Conservation (phyloP, 2,329 filamentous ascomycete genomes). For the Stenocarpella maydis region DNA sequence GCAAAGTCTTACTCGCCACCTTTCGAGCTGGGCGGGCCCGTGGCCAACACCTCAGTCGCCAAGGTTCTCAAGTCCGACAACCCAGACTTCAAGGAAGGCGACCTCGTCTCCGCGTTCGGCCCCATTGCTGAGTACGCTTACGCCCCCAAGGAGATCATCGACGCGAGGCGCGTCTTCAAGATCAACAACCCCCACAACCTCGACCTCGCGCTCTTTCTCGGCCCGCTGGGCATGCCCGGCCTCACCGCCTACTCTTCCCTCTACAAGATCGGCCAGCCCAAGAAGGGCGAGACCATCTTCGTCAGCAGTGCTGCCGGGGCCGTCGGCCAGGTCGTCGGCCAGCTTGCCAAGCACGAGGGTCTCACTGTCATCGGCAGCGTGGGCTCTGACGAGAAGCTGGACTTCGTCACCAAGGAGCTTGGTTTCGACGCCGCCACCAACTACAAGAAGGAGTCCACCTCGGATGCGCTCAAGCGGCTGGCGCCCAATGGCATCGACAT, state of each 20-base stretch:
- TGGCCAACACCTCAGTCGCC: constrained; percentile 70
- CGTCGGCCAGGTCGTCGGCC: constrained; percentile 84
- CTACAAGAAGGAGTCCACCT: constrained; percentile 83
- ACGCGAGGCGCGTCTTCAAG: constrained; percentile 55
- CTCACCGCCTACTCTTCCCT: constrained; percentile 64
- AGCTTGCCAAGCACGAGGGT: constrained; percentile 83
- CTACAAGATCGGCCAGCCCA: constrained; percentile 75
- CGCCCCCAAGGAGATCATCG: constrained; percentile 52
- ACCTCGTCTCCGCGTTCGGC: constrained; percentile 67
- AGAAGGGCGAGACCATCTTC: constrained; percentile 83
- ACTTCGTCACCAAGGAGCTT: constrained; percentile 64
- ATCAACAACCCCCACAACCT: constrained; percentile 76
- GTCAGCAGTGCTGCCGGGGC: constrained; percentile 82
- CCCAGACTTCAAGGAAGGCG: constrained; percentile 69
- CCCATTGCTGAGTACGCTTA: constrained; percentile 74
- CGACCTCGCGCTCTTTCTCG: constrained; percentile 73
- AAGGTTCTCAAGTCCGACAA: constrained; percentile 75
- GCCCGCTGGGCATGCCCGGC: constrained; percentile 64
- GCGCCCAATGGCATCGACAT: constrained; percentile 82
- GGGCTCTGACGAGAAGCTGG: constrained; percentile 80
- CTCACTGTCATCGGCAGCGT: constrained; percentile 82
- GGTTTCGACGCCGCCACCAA: constrained; percentile 75
- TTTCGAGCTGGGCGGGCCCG: constrained; percentile 68
- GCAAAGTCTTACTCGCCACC: constrained; percentile 73
- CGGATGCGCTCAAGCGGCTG: constrained; percentile 72